Evolutionary conservation across 352 stramenopile species (phyloP).

Genomic region (Phytophthora citricola): DNA sequence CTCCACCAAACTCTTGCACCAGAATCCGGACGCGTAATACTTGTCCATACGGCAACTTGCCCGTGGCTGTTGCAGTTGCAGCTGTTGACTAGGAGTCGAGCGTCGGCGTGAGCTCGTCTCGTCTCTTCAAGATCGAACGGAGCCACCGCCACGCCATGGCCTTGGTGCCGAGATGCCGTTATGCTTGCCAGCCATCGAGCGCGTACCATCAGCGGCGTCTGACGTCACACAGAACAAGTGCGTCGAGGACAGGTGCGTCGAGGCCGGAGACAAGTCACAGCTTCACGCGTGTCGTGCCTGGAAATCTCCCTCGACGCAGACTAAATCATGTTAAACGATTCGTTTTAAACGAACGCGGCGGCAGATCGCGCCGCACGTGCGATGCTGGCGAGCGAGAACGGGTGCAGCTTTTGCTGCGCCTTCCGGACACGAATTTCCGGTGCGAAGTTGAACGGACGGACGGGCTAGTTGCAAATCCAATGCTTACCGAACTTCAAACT

Average conservation of each 20-base stretch:
- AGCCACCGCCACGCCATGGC: conserved; percentile 3
- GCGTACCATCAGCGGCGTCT: conserved; percentile 12
- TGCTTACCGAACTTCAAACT: conserved; percentile 31
- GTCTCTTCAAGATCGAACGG: conserved; percentile 31
- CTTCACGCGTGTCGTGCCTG: conserved; percentile 6
- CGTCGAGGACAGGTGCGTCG: conserved; percentile 9
- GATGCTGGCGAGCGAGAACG: neutral
- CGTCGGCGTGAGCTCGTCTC: conserved; percentile 24
- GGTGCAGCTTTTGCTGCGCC: conserved; percentile 5
- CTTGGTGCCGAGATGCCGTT: neutral
- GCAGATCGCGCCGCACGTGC: neutral
- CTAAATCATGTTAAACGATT: conserved; percentile 17
- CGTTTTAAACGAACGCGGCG: neutral
- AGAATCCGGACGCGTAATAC: conserved; percentile 34
- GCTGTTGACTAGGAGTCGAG: conserved; percentile 19
- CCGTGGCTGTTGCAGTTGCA: conserved; percentile 15
- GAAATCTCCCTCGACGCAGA: neutral
- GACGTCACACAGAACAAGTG: conserved; percentile 13
- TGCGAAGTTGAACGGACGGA: conserved; percentile 25
- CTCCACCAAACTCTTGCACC: conserved; percentile 33
- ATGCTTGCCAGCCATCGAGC: conserved; percentile 2
- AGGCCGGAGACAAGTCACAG: conserved; percentile 18
- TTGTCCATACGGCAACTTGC: too few relatives aligned
- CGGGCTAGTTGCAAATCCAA: conserved; percentile 26
- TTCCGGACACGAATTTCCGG: conserved; percentile 10